These are phyloP conservation scores for Trichoderma polysporum DNA, from an alignment of 2,329 filamentous ascomycete species.

Conservation along the genomic window DNA sequence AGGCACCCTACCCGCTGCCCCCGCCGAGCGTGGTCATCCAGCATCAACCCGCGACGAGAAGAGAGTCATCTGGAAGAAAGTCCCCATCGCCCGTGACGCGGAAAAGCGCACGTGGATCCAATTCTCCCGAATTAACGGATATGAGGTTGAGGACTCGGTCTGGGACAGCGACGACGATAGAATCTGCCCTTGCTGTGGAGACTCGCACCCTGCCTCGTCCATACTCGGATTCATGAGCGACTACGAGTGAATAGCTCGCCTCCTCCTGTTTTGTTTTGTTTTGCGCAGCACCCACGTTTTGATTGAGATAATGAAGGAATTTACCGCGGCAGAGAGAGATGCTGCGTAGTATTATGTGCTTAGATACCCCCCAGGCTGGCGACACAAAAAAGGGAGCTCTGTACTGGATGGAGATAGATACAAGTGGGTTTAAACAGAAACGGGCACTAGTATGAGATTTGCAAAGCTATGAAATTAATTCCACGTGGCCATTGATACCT, in stretches of 20 bases:
- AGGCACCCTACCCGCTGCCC: constrained; percentile 41
- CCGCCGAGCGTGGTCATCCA: constrained; percentile 45
- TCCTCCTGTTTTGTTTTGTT: neutral
- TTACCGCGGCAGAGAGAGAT: constrained; percentile 3
- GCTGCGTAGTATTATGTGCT: constrained; percentile 19
- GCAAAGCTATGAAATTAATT: neutral
- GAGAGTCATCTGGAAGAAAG: constrained; percentile 51
- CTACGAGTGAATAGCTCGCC: constrained; percentile 23
- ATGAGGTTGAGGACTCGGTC: constrained; percentile 36
- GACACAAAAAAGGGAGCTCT: constrained; percentile 10
- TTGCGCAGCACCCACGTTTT: neutral
- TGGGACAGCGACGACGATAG: constrained; percentile 38
- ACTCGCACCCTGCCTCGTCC: constrained; percentile 38
- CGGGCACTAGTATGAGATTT: neutral
- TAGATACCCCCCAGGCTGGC: constrained; percentile 21
- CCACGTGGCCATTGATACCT: neutral
- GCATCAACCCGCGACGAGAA: constrained; percentile 42
- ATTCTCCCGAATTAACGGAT: constrained; percentile 44
- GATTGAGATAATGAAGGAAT: constrained; percentile 19
- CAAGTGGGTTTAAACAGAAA: constrained; percentile 8
- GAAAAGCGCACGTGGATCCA: constrained; percentile 48
- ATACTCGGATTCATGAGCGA: constrained; percentile 35
- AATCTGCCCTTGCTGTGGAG: constrained; percentile 43
- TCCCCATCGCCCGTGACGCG: constrained; percentile 43
- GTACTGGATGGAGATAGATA: constrained; percentile 6